A percentile compares a stretch with the other conserved stretches of the same genome.
Conservation (phyloP, 768 basidiomycete species). For the Auricularia auricula-judae region DNA sequence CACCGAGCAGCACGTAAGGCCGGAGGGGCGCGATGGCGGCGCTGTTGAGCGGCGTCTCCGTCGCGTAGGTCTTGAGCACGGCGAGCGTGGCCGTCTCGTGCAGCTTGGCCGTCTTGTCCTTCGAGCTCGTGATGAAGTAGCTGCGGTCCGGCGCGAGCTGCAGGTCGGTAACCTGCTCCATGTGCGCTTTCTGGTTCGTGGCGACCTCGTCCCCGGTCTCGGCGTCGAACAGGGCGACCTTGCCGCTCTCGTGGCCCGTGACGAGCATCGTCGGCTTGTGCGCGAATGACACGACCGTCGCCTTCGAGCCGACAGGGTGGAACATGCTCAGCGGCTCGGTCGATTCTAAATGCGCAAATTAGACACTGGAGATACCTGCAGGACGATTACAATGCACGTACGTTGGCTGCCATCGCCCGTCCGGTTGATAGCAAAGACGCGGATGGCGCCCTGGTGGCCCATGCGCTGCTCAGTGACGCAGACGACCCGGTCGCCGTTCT, state of each 20-base stretch:
- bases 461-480: constrained; percentile 97
- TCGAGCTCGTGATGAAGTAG: constrained; percentile 93
- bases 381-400: constrained; percentile 29
- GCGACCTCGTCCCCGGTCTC: constrained; percentile 75
- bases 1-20: constrained; percentile 89
- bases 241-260: constrained; percentile 95
- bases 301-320: constrained; percentile 85
- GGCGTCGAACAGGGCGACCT: constrained; percentile 83
- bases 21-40: constrained; percentile 74
- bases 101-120: constrained; percentile 93
- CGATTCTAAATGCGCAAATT: constrained; percentile 39
- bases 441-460: constrained; percentile 84
- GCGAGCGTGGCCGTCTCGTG: constrained; percentile 82
- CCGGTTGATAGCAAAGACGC: constrained; percentile 79
- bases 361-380: not conserved
- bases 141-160: constrained; percentile 84
- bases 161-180: constrained; percentile 81
- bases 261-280: constrained; percentile 67
- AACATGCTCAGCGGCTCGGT: constrained; percentile 68
- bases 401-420: constrained; percentile 74
- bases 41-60: constrained; percentile 92
- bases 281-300: constrained; percentile 92
- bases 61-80: constrained; percentile 86
- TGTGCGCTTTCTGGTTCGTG: constrained; percentile 81
- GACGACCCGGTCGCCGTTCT: constrained; percentile 71